Base-by-base conservation (phyloP, 2,329 filamentous ascomycete species). In the Chaetomiaceae sp. region DNA sequence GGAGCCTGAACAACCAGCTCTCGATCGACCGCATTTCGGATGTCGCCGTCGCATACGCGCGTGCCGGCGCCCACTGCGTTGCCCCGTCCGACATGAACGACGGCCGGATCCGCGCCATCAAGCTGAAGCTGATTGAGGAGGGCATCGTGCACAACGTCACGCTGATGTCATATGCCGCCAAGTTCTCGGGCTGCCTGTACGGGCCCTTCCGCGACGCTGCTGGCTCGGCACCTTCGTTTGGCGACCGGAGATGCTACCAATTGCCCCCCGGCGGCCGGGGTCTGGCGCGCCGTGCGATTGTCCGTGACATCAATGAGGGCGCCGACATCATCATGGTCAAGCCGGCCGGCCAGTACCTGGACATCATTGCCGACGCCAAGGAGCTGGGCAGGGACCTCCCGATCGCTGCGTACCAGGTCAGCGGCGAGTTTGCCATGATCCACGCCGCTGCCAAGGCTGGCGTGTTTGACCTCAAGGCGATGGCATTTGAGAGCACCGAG, bases 241-340 rank as follows among this genome's bases (percentile, higher is more conserved):
- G 94, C 59, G 94, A 99, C 73, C 84, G 94, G 63, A 86, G 88
- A 69, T 97, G 94, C 80, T 99, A 99, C 75, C 94, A 99, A 74
- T 81, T 99, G 10, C 94, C 94, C 1, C 90, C 90, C 0, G 91
- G 91, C 56, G 94, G 91, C 23, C 86, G 94, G 46, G 94, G 94
- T 30, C 82, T 99, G 40, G 94, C 94, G 14, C 84, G 94, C 60
- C 84, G 94, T 61, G 94, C 94, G 44, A 96, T 99, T 60, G 75
- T 84, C 36, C 82, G 94, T 61, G 94, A 99, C 67, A 92, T 99
- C 61, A 80, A 79, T 59, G 94, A 99, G 73, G 94, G 94, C 23
- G 94, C 94, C 18, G 94, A 99, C 66, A 90, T 96, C 62, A 96
- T 99, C 72, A 96, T 99, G 92, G 94, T 99, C 57, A 99, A 99